Percentiles rank a stretch among this genome's conserved stretches.
Evolutionary conservation across 306 rosid species (phyloP).

Genomic region (Oxytropis ochrocephala): DNA sequence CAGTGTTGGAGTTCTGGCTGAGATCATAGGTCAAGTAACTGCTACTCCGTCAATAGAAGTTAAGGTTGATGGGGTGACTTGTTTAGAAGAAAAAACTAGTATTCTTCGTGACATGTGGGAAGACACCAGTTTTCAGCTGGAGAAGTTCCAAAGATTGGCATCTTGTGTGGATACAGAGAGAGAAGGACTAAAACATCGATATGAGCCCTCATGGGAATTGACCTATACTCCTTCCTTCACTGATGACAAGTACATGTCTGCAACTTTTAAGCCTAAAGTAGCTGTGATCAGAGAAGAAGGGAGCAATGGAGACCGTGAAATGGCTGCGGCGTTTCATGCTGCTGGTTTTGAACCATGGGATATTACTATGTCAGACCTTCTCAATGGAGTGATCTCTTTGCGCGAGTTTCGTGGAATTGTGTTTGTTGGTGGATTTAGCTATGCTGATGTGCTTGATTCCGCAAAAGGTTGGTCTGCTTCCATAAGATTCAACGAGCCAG

Average conservation of each 20-base stretch:
- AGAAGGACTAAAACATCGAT: conserved; percentile 70
- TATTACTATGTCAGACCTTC: conserved; percentile 81
- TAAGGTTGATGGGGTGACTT: conserved; percentile 56
- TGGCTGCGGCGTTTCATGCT: conserved; percentile 85
- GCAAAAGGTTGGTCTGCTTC: conserved; percentile 93
- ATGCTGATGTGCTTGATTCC: conserved; percentile 90
- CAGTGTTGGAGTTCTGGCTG: conserved; percentile 40
- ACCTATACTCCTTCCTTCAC: conserved; percentile 70
- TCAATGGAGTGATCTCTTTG: conserved; percentile 54
- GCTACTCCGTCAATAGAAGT: conserved; percentile 41
- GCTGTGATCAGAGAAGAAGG: conserved; percentile 96
- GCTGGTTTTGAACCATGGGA: conserved; percentile 93
- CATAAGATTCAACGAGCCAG: conserved; percentile 64
- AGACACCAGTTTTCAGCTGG: conserved; percentile 74
- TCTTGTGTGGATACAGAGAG: conserved; percentile 72
- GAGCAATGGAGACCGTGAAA: conserved; percentile 90
- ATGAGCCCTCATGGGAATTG: conserved; percentile 64
- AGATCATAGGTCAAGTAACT: conserved; percentile 62
- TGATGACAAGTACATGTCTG: conserved; percentile 43
- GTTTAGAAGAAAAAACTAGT: conserved; percentile 51
- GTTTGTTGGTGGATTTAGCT: conserved; percentile 93
- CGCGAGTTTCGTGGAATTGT: conserved; percentile 58
- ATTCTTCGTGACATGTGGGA: conserved; percentile 79
- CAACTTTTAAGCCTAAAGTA: conserved; percentile 61
- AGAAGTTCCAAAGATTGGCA: conserved; percentile 68